Percentiles rank a stretch among this genome's conserved stretches.
Evolutionary conservation across 23 red algal species (phyloP).

Genomic region (Gracilariopsis chorda): DNA sequence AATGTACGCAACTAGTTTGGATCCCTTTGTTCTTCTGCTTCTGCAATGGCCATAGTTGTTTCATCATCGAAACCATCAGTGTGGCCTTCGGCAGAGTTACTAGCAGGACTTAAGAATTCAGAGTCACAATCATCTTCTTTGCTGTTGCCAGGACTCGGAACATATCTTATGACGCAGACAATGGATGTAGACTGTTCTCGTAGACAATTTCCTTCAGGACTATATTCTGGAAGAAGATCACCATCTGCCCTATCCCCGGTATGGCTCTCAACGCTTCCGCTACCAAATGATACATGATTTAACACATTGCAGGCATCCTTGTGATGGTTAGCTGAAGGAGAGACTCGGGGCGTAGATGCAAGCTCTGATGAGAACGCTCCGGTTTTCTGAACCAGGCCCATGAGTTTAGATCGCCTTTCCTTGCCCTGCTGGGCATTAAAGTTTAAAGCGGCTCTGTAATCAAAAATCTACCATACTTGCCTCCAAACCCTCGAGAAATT

Average conservation of each 20-base stretch:
- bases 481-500: constrained; percentile 69
- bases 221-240: neutral
- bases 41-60: too few relatives aligned
- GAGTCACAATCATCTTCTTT: neutral
- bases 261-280: neutral
- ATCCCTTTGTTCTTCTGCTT: neutral
- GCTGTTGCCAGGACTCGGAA: neutral
- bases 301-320: too few relatives aligned
- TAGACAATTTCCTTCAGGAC: neutral
- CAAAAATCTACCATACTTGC: constrained; percentile 39
- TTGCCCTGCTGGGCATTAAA: neutral
- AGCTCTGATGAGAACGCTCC: constrained; percentile 32
- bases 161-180: too few relatives aligned
- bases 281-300: neutral
- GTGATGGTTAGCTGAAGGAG: too few relatives aligned
- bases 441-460: neutral
- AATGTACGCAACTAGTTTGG: too few relatives aligned
- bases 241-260: neutral
- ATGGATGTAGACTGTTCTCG: too few relatives aligned
- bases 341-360: too few relatives aligned
- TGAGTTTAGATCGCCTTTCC: constrained; percentile 17
- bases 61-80: too few relatives aligned
- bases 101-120: neutral
- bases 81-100: neutral
- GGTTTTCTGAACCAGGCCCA: constrained; percentile 30